Conservation (phyloP, 2,329 filamentous ascomycete genomes). For the Cladophialophora psammophila region DNA sequence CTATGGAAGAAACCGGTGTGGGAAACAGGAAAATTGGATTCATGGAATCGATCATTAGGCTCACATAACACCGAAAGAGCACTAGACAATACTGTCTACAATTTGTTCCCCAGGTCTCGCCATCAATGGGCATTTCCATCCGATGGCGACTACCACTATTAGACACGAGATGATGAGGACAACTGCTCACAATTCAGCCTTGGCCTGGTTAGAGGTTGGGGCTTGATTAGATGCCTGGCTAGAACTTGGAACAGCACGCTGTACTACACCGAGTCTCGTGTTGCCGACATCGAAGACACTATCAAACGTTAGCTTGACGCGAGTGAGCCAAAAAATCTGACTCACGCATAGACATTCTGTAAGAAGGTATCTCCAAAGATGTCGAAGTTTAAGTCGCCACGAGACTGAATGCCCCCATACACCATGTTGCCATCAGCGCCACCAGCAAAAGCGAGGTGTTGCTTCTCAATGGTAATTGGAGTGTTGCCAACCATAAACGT, state of each 20-base stretch:
- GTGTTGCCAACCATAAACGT: conserved; percentile 69
- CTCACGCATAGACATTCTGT: conserved; percentile 70
- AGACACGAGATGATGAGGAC: not conserved
- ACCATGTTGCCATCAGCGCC: conserved; percentile 54
- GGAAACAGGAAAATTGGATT: too few relatives aligned
- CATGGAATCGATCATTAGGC: not conserved
- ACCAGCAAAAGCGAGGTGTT: conserved; percentile 65
- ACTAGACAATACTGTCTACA: not conserved
- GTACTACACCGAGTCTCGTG: conserved; percentile 65
- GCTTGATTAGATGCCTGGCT: not conserved
- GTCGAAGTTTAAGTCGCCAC: conserved; percentile 65
- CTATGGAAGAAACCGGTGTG: too few relatives aligned
- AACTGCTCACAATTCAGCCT: not conserved
- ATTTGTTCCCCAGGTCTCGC: not conserved
- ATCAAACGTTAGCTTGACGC: not conserved
- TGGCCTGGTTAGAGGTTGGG: not conserved
- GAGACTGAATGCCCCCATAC: conserved; percentile 71
- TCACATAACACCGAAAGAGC: not conserved
- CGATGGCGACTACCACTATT: not conserved
- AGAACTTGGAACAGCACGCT: conserved; percentile 54
- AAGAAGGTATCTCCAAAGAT: conserved; percentile 70
- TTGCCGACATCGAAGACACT: conserved; percentile 70
- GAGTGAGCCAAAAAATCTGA: conserved; percentile 20
- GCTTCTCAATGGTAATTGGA: conserved; percentile 68
- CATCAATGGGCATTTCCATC: not conserved